Percentiles rank a stretch among this genome's conserved stretches.
Evolutionary conservation across 371 early-diverging fungal species (phyloP).

Genomic region (Cokeromyces recurvatus): DNA sequence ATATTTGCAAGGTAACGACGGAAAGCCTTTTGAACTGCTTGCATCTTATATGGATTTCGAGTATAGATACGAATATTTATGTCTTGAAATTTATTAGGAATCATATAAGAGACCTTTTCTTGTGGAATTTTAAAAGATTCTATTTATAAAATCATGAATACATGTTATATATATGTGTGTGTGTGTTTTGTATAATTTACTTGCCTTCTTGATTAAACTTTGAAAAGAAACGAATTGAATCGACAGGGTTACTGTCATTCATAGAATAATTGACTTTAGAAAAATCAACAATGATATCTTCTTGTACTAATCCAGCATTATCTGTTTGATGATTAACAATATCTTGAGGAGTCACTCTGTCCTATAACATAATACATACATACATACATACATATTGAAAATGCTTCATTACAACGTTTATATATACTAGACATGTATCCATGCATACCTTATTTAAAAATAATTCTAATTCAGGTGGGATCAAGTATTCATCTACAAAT

Average conservation of each 20-base stretch:
- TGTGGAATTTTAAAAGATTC: slow-evolving; percentile 63
- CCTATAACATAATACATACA: slow-evolving; percentile 17
- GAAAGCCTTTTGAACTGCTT: slow-evolving; percentile 55
- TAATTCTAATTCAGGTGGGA: slow-evolving; percentile 57
- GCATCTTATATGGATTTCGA: slow-evolving; percentile 54
- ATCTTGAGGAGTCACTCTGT: slow-evolving; percentile 47
- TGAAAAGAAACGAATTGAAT: slow-evolving; percentile 75
- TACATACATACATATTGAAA: too few species aligned
- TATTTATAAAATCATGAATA: too few species aligned
- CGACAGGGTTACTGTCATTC: slow-evolving; percentile 83
- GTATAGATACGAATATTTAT: slow-evolving; percentile 65
- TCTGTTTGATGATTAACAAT: slow-evolving; percentile 55
- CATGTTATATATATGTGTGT: not conserved
- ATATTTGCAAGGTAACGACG: slow-evolving; percentile 21
- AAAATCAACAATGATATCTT: slow-evolving; percentile 76
- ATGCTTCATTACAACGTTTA: slow-evolving; percentile 8
- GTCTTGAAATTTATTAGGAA: slow-evolving; percentile 72
- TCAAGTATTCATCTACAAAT: slow-evolving; percentile 79
- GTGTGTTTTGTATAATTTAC: not conserved
- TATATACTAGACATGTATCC: too few species aligned
- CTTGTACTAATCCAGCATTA: slow-evolving; percentile 46
- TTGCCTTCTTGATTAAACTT: slow-evolving; percentile 57
- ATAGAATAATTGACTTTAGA: slow-evolving; percentile 76
- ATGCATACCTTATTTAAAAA: slow-evolving; percentile 30
- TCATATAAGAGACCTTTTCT: slow-evolving; percentile 68